A percentile compares a stretch with the other conserved stretches of the same genome.
Conservation (phyloP, 2,329 filamentous ascomycete species). For the Cladorrhinum sp. region DNA sequence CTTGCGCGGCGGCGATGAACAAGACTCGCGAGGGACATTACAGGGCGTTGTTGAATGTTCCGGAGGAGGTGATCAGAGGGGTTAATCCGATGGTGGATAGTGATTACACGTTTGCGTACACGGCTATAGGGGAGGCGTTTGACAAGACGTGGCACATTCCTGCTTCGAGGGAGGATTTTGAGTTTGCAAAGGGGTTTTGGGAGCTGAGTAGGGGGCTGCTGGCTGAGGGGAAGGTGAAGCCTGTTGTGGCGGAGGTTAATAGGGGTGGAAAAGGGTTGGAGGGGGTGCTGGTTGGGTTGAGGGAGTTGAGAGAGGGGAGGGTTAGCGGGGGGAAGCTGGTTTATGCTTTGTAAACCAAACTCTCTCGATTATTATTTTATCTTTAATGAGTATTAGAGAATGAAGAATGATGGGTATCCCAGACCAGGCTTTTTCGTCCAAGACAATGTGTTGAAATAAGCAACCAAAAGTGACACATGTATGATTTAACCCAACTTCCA, state of each 20-base stretch:
- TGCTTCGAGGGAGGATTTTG: slow-evolving; percentile 30
- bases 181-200: slow-evolving; percentile 37
- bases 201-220: slow-evolving; percentile 32
- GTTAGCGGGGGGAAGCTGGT: slow-evolving; percentile 41
- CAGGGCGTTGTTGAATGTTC: slow-evolving; percentile 16
- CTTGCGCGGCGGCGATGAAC: slow-evolving; percentile 34
- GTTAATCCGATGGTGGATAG: slow-evolving; percentile 16
- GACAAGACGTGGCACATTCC: slow-evolving; percentile 27
- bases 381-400: no score
- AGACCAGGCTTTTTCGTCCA: no score
- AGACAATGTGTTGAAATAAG: no score
- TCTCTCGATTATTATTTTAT: no score
- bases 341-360: slow-evolving; percentile 28
- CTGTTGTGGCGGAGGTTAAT: slow-evolving; percentile 29
- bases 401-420: no score
- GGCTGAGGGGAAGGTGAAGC: slow-evolving; percentile 35
- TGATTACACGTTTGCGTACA: slow-evolving; percentile 38
- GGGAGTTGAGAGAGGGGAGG: slow-evolving; percentile 31
- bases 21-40: slow-evolving; percentile 35
- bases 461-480: no score
- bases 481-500: no score
- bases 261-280: slow-evolving; percentile 32
- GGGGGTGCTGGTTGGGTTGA: slow-evolving; percentile 32
- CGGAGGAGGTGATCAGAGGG: slow-evolving; percentile 7
- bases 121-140: slow-evolving; percentile 38